phyloP scores from a whole-genome alignment of 345 rosid species.

The Lenwebbia sp. region DNA sequence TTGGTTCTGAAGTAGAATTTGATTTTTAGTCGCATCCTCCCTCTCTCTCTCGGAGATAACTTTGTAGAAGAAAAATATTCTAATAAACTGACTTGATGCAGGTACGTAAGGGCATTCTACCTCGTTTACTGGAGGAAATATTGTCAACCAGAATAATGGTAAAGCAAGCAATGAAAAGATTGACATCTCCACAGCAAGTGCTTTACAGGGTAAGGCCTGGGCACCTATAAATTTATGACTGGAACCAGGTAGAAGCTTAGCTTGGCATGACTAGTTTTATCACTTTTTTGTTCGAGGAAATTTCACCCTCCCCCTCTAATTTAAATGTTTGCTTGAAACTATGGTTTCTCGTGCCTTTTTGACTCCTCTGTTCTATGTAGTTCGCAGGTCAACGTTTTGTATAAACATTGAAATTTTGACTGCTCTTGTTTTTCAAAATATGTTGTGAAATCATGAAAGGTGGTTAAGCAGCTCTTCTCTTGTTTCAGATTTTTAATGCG shows the following conservation, averaged over 20 bases:
- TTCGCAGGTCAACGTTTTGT: neutral
- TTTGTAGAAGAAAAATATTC: neutral
- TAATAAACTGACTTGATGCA: slow-evolving; percentile 5
- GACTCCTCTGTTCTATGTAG: neutral
- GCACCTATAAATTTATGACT: neutral
- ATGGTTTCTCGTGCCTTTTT: neutral
- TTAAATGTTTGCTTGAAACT: neutral
- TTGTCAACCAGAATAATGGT: slow-evolving; percentile 92
- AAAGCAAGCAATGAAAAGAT: slow-evolving; percentile 81
- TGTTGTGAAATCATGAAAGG: neutral
- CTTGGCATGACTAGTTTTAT: neutral
- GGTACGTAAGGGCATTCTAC: slow-evolving; percentile 76
- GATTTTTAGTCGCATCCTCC: neutral
- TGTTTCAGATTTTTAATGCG: slow-evolving; percentile 86
- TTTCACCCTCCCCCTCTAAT: neutral
- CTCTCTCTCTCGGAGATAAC: neutral
- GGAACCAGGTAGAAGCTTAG: neutral
- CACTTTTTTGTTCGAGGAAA: neutral
- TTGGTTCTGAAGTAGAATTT: neutral
- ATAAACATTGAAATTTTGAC: neutral
- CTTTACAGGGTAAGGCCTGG: slow-evolving; percentile 63
- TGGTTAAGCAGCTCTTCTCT: neutral
- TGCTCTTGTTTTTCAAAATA: neutral
- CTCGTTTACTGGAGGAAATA: slow-evolving; percentile 89
- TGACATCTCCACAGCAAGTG: slow-evolving; percentile 67